Percentiles rank a stretch among this genome's conserved stretches.
Conservation (phyloP, 1,139 yeast genomes). For the Diutina siamensis region DNA sequence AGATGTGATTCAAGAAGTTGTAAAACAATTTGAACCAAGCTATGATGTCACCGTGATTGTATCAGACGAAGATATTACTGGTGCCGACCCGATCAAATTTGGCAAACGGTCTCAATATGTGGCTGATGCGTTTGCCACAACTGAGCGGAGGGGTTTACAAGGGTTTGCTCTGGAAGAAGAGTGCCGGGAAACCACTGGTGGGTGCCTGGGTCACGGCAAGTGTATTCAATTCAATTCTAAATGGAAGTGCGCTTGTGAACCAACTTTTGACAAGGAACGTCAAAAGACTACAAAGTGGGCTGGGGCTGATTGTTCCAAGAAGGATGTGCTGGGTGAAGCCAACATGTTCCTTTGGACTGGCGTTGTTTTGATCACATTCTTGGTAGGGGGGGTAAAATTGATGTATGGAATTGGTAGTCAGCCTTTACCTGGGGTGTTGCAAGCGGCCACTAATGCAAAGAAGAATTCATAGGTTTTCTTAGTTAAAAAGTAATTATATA, state of each 20-base stretch:
- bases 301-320: slow-evolving; percentile 55
- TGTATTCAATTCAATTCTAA: slow-evolving; percentile 31
- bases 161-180: slow-evolving; percentile 35
- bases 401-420: slow-evolving; percentile 43
- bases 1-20: neutral
- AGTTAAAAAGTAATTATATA: too few species aligned
- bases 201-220: slow-evolving; percentile 54
- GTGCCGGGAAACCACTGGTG: slow-evolving; percentile 41
- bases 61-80: neutral
- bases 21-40: neutral
- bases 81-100: neutral
- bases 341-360: slow-evolving; percentile 60
- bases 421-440: slow-evolving; percentile 58
- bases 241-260: slow-evolving; percentile 49
- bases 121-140: slow-evolving; percentile 12
- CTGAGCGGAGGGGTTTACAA: neutral
- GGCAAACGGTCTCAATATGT: slow-evolving; percentile 5
- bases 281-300: slow-evolving; percentile 53
- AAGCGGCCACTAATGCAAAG: slow-evolving; percentile 39
- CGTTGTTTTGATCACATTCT: slow-evolving; percentile 31
- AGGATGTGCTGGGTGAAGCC: slow-evolving; percentile 52
- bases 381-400: slow-evolving; percentile 44
- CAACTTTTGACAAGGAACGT: slow-evolving; percentile 34
- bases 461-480: neutral
- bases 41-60: slow-evolving; percentile 3